Percentiles rank a stretch among this genome's conserved stretches.
Conservation (phyloP, 2,329 filamentous ascomycete species). For the Chlorencoelia australis region DNA sequence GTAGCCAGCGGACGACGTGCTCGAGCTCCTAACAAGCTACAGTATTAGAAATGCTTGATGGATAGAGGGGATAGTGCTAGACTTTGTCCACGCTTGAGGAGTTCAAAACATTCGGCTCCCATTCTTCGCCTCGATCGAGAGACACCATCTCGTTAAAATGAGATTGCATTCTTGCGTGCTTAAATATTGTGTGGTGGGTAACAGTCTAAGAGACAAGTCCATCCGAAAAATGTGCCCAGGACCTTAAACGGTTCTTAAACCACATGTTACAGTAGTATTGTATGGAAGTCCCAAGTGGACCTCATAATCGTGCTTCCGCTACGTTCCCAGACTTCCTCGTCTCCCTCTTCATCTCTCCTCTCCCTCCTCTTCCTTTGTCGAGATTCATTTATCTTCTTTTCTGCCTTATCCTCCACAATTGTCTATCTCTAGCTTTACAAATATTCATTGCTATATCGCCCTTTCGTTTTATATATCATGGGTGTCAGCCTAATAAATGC, state of each 20-base stretch:
- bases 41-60: conserved; percentile 8
- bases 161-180: neutral
- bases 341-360: neutral
- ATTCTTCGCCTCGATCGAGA: neutral
- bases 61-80: conserved; percentile 3
- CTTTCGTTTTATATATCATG: conserved; percentile 7
- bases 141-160: neutral
- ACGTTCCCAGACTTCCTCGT: neutral
- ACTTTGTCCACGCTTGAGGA: conserved; percentile 7
- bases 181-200: neutral
- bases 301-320: neutral
- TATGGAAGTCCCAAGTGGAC: neutral
- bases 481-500: conserved; percentile 15
- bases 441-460: neutral
- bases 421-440: neutral
- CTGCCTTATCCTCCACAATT: neutral
- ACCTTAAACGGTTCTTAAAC: neutral
- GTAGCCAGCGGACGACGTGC: conserved; percentile 8
- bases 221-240: too few species aligned
- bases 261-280: neutral
- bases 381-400: neutral
- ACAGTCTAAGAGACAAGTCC: too few species aligned
- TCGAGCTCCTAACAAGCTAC: conserved; percentile 4
- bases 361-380: neutral
- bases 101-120: conserved; percentile 6